Evolutionary conservation across 1,284 basidiomycete species (phyloP).

Genomic region (Lignosus rhinocerotis): DNA sequence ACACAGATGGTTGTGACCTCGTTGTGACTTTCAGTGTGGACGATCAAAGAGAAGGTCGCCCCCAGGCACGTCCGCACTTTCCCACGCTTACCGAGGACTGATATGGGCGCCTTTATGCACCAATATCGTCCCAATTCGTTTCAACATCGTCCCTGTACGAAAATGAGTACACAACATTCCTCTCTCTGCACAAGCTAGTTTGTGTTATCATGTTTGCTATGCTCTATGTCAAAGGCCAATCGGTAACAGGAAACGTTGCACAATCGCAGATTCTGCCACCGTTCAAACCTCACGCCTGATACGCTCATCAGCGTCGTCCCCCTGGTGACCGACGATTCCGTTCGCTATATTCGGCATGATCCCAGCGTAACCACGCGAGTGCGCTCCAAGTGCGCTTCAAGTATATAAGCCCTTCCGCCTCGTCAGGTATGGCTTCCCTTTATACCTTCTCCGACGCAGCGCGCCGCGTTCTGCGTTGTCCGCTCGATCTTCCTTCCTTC

Average conservation of each 20-base stretch:
- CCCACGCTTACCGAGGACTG: too few species aligned
- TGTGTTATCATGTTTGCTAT: too few species aligned
- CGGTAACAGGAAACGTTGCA: neutral
- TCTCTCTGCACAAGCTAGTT: too few species aligned
- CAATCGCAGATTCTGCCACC: slow-evolving; percentile 9
- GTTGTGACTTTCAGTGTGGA: too few species aligned
- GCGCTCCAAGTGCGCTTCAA: slow-evolving; percentile 8
- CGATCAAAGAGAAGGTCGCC: too few species aligned
- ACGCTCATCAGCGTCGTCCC: slow-evolving; percentile 20
- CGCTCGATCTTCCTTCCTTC: slow-evolving; percentile 1
- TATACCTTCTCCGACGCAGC: slow-evolving; percentile 18
- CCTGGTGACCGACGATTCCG: slow-evolving; percentile 24
- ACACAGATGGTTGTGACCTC: too few species aligned
- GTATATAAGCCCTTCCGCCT: slow-evolving; percentile 16
- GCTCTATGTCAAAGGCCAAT: too few species aligned
- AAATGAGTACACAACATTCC: too few species aligned
- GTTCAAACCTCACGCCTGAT: neutral
- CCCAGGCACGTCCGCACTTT: too few species aligned
- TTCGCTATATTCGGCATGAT: slow-evolving; percentile 11
- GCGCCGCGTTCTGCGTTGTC: slow-evolving; percentile 19
- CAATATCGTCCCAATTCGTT: too few species aligned
- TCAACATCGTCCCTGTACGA: too few species aligned
- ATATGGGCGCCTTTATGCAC: too few species aligned
- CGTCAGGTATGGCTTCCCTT: slow-evolving; percentile 2
- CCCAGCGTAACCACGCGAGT: slow-evolving; percentile 16